Percentiles rank a stretch among this genome's conserved stretches.
These are phyloP conservation scores for Amylocystis lapponica DNA, from an alignment of 768 basidiomycete genomes.

Conservation along the genomic window DNA sequence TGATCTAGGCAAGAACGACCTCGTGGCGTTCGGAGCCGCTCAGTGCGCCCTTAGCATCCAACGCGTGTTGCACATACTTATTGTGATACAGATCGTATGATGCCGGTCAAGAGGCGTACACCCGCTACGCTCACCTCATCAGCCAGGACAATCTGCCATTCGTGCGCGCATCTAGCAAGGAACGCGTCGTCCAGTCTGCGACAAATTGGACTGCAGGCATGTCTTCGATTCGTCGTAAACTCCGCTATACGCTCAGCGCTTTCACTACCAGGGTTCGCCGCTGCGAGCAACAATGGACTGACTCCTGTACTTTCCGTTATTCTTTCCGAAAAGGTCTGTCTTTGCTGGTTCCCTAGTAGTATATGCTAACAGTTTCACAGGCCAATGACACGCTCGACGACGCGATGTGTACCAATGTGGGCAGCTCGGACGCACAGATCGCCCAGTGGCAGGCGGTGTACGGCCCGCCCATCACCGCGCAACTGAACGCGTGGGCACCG, in stretches of 20 bases:
- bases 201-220: conserved; percentile 65
- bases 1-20: conserved; percentile 45
- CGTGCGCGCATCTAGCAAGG: conserved; percentile 42
- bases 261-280: conserved; percentile 46
- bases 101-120: conserved; percentile 44
- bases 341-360: background rate
- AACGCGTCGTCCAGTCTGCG: conserved; percentile 62
- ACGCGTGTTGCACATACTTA: background rate
- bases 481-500: conserved; percentile 55
- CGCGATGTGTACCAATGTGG: conserved; percentile 55
- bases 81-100: conserved; percentile 34
- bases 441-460: conserved; percentile 50
- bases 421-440: conserved; percentile 34
- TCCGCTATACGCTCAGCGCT: background rate
- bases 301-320: conserved; percentile 49
- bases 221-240: background rate
- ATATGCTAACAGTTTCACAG: conserved; percentile 4
- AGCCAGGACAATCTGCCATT: conserved; percentile 42
- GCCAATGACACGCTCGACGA: conserved; percentile 64
- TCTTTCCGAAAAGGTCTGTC: conserved; percentile 48
- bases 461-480: conserved; percentile 47
- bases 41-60: conserved; percentile 40
- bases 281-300: conserved; percentile 41
- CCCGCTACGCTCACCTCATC: conserved; percentile 50
- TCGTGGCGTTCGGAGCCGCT: conserved; percentile 60